Evolutionary conservation across 139 green algal genomes (phyloP), one percentile per base, ranked within the genome.

Genomic region (Pseudopediastrum boryanum): DNA sequence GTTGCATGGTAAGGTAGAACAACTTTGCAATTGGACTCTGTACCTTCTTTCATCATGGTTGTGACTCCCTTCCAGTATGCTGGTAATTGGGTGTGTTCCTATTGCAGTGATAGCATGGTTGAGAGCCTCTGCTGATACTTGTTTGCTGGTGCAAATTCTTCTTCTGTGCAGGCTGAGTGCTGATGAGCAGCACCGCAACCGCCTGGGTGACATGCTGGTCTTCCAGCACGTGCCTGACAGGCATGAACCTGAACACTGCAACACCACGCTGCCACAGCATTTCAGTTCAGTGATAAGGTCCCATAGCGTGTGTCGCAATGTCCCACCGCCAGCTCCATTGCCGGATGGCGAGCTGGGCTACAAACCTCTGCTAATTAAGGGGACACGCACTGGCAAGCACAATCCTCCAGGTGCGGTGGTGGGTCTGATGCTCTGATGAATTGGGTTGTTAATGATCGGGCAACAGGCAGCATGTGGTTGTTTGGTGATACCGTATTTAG

Each of bases 181-280:
- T 2, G 91, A 91, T 52, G 89, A 97, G 89, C 82, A 80, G 16
- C 50, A 63, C 38, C 87, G 94, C 61, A 97, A 98, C 84, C 65
- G 71, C 19, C 81, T 84, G 16, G 94, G 94, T 5, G 29, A 87
- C 62, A 92, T 97, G 56, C 83, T 95, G 48, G 78, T 95, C 16
- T 95, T 94, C 74, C 38, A 74, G 1, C 71, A 90, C 65, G 63
- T 70, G 50, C n/a, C 62, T 7, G 83, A 65, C 10, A 12, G 62
- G 9, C 42, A 80, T 8, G 93, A 96, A 71, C 67, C 50, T 2
- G 59, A 82, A 13, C 93, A 90, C 82, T 96, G 91, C 75, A 38
- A 52, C 0, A 94, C 84, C 42, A 96, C 92, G 1, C 66, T 97
- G 77, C 92, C 94, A 5, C 36, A 56, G 21, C 71, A 78, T 41